These are phyloP conservation scores for Hemileccinum impolitum DNA, from an alignment of 768 basidiomycete genomes.

Conservation along the genomic window DNA sequence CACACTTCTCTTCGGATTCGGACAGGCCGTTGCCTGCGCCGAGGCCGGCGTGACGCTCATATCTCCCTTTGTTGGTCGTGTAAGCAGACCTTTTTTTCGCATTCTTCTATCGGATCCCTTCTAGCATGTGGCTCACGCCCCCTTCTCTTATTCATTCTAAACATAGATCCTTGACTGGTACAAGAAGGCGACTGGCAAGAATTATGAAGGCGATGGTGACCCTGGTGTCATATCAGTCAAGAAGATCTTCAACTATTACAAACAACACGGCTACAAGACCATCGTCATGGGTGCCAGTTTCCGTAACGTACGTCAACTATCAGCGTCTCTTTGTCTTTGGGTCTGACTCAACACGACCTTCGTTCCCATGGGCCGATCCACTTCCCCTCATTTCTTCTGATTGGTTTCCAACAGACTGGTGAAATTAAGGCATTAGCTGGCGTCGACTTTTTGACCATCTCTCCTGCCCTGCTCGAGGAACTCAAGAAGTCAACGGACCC, in stretches of 20 bases:
- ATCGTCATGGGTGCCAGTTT: conserved; percentile 99
- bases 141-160: conserved; percentile 5
- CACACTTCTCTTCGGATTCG: conserved; percentile 98
- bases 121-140: conserved; percentile 8
- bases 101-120: conserved; percentile 11
- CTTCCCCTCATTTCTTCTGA: background rate
- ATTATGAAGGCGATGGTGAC: conserved; percentile 88
- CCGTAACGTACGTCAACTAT: conserved; percentile 74
- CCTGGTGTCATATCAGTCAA: conserved; percentile 95
- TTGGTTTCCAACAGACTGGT: conserved; percentile 49
- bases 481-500: conserved; percentile 75
- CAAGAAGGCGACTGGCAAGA: conserved; percentile 88
- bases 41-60: conserved; percentile 98
- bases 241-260: conserved; percentile 99
- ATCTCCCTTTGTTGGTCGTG: conserved; percentile 98
- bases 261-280: conserved; percentile 96
- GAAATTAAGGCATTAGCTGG: conserved; percentile 96
- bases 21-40: conserved; percentile 97
- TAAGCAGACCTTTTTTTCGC: conserved; percentile 40
- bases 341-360: conserved; percentile 1
- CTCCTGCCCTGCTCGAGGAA: conserved; percentile 87
- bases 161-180: conserved; percentile 96
- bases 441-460: conserved; percentile 96
- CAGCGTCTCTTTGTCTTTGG: background rate
- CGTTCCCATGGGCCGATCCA: conserved; percentile 3